Evolutionary conservation across 805 yeast genomes (phyloP).

Genomic region (Lachancea sp.): DNA sequence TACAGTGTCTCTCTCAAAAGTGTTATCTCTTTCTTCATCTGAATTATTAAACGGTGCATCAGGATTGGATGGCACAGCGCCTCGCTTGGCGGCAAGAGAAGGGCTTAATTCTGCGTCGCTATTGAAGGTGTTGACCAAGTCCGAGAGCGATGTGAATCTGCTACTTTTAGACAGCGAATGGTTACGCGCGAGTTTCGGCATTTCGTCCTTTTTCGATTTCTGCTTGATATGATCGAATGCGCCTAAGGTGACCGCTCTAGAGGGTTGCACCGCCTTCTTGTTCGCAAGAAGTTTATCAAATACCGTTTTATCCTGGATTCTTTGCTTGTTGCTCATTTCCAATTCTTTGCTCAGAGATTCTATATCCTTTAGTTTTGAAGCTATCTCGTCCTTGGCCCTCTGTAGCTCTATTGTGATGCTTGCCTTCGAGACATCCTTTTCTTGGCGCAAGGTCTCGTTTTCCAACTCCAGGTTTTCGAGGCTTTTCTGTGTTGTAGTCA

Average conservation of each 20-base stretch:
- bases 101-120: background rate
- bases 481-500: conserved; percentile 40
- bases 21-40: conserved; percentile 1
- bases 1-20: background rate
- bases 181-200: background rate
- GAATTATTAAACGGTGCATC: background rate
- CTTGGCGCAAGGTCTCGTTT: conserved; percentile 58
- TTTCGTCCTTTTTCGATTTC: background rate
- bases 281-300: conserved; percentile 19
- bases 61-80: background rate
- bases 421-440: conserved; percentile 54
- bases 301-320: conserved; percentile 21
- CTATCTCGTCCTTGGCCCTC: conserved; percentile 55
- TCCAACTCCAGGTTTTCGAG: conserved; percentile 51
- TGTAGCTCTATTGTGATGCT: conserved; percentile 51
- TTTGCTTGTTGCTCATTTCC: conserved; percentile 51
- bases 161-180: conserved; percentile 17
- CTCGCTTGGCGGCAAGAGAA: background rate
- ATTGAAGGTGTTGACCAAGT: background rate
- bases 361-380: conserved; percentile 51
- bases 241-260: conserved; percentile 7
- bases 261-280: conserved; percentile 11
- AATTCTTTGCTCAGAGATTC: conserved; percentile 54
- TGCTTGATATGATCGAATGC: conserved; percentile 17
- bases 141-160: conserved; percentile 17